These are phyloP conservation scores for Anastatica hierochuntica DNA, from an alignment of 345 rosid species.

Conservation along the genomic window DNA sequence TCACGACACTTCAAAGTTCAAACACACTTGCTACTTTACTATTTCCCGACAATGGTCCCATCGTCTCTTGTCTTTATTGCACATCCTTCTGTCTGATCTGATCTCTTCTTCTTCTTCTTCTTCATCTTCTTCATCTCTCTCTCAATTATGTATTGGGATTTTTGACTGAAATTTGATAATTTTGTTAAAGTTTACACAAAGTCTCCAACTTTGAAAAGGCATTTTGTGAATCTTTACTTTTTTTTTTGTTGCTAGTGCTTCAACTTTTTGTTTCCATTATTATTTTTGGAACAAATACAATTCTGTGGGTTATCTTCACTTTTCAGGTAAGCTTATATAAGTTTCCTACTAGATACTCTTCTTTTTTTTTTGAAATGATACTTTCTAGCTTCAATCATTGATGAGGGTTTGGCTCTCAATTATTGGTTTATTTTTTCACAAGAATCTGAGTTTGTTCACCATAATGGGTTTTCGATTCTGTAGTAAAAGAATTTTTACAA, in stretches of 20 bases:
- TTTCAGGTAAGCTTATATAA: slow-evolving; percentile 20
- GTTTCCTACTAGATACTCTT: slow-evolving; percentile 1
- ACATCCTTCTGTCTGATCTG: not conserved
- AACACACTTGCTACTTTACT: no score
- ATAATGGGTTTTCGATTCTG: not conserved
- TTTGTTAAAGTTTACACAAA: not conserved
- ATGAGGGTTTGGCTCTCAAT: slow-evolving; percentile 6
- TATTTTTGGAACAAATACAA: no score
- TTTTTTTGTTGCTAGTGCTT: not conserved
- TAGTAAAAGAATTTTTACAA: no score
- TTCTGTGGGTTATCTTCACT: slow-evolving; percentile 20
- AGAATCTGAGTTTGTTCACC: slow-evolving; percentile 13
- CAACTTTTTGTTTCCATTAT: not conserved
- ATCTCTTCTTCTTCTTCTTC: slow-evolving; percentile 9
- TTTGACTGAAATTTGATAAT: not conserved
- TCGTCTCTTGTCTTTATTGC: slow-evolving; percentile 27
- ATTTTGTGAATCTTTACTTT: slow-evolving; percentile 14
- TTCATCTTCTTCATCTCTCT: not conserved
- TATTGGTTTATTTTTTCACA: slow-evolving; percentile 14
- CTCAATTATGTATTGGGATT: slow-evolving; percentile 9
- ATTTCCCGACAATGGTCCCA: no score
- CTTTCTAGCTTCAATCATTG: slow-evolving; percentile 5
- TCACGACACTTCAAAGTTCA: no score
- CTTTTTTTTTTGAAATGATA: not conserved
- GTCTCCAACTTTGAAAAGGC: not conserved